Conservation (phyloP, 2,329 filamentous ascomycete species). For the Grosmannia clavigera region DNA sequence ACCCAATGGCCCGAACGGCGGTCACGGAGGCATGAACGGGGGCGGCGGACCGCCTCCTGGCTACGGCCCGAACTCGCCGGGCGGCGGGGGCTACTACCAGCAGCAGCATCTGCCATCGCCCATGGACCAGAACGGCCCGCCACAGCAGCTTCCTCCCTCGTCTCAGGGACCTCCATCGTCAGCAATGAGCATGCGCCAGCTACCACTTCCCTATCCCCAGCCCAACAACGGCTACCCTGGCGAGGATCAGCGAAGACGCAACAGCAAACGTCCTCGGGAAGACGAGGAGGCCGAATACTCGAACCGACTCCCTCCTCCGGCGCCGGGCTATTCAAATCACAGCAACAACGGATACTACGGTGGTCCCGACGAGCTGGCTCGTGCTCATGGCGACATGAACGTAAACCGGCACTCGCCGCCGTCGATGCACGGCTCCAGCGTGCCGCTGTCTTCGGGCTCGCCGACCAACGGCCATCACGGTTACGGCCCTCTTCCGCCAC, state of each 20-base stretch:
- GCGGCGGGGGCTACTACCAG: slow-evolving; percentile 7
- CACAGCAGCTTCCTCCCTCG: slow-evolving; percentile 9
- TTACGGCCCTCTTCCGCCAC: slow-evolving; percentile 25
- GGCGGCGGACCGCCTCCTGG: slow-evolving; percentile 1
- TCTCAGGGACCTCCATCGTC: slow-evolving; percentile 5
- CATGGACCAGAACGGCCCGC: slow-evolving; percentile 7
- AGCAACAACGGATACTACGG: slow-evolving; percentile 5
- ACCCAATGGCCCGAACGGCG: slow-evolving; percentile 7
- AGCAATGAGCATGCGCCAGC: slow-evolving; percentile 22
- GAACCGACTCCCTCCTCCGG: slow-evolving; percentile 8
- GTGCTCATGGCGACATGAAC: slow-evolving; percentile 2
- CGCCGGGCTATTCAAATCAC: slow-evolving; percentile 4
- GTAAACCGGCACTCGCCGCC: slow-evolving; percentile 10
- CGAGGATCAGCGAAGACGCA: slow-evolving; percentile 6
- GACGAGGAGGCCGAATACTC: slow-evolving; percentile 10
- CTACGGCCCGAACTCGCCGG: slow-evolving; percentile 14
- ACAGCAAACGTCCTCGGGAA: slow-evolving; percentile 8
- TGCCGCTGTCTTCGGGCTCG: slow-evolving; percentile 23
- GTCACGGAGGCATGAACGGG: slow-evolving; percentile 8
- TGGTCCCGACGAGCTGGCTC: neutral
- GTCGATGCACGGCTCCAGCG: slow-evolving; percentile 1
- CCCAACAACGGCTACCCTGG: slow-evolving; percentile 2
- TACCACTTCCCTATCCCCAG: slow-evolving; percentile 19
- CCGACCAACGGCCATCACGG: slow-evolving; percentile 20
- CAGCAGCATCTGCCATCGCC: slow-evolving; percentile 2